Percentiles rank a stretch among this genome's conserved stretches.
phyloP scores from a whole-genome alignment of 1,284 basidiomycete species.

The Ceratobasidium sp. region DNA sequence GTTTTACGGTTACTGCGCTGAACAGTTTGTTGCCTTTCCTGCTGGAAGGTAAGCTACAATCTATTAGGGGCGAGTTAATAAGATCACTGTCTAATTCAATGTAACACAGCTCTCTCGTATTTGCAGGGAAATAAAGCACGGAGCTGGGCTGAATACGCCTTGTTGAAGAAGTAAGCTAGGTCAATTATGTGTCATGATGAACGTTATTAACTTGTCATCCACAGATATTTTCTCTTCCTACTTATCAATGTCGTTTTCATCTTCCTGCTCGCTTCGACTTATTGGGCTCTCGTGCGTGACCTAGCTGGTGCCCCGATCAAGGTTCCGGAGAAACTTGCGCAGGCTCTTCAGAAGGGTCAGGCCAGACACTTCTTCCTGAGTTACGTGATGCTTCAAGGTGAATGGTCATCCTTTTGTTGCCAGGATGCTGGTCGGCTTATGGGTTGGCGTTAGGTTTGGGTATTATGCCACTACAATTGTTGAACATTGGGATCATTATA shows the following conservation, averaged over 20 bases:
- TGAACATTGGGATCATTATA: constrained; percentile 87
- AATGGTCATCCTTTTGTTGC: constrained; percentile 33
- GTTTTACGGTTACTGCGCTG: constrained; percentile 87
- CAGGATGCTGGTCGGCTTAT: background rate
- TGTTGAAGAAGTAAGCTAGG: constrained; percentile 83
- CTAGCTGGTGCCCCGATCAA: constrained; percentile 87
- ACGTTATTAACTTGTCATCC: constrained; percentile 13
- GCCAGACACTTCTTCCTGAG: constrained; percentile 95
- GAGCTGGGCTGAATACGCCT: constrained; percentile 92
- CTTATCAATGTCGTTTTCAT: constrained; percentile 96
- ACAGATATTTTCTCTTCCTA: constrained; percentile 92
- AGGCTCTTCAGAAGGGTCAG: constrained; percentile 76
- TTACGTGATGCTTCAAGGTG: constrained; percentile 93
- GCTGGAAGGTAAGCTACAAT: constrained; percentile 73
- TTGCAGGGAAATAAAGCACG: constrained; percentile 88
- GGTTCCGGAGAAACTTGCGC: constrained; percentile 89
- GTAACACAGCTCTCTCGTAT: constrained; percentile 77
- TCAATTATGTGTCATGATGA: background rate
- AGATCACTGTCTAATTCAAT: constrained; percentile 3
- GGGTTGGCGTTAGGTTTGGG: constrained; percentile 70
- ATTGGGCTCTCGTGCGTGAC: constrained; percentile 88
- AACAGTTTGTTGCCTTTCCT: constrained; percentile 92
- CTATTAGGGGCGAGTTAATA: background rate
- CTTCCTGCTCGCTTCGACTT: constrained; percentile 90
- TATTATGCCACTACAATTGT: constrained; percentile 92